Evolutionary conservation across 2,329 filamentous ascomycete genomes (phyloP).

Genomic region (Diaporthe vexans): DNA sequence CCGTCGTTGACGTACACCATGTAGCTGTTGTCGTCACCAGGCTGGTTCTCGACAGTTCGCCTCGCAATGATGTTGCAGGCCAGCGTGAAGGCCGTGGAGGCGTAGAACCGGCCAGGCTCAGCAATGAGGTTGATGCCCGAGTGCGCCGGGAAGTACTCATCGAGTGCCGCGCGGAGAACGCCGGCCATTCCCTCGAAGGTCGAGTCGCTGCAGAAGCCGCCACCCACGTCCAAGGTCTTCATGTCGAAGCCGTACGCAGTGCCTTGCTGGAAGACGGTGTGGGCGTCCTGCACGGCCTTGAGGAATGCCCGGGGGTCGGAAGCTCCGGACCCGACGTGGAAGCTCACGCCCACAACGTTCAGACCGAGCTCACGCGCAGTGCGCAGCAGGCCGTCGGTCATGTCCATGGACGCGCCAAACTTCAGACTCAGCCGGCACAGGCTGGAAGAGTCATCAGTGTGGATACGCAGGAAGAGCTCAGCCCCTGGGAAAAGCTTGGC

Average conservation of each 20-base stretch:
- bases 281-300: constrained; percentile 91
- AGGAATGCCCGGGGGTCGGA: constrained; percentile 93
- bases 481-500: constrained; percentile 91
- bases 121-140: constrained; percentile 86
- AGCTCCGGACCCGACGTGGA: constrained; percentile 97
- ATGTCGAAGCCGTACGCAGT: constrained; percentile 81
- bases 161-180: constrained; percentile 83
- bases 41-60: constrained; percentile 84
- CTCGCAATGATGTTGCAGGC: constrained; percentile 97
- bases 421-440: constrained; percentile 97
- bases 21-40: constrained; percentile 75
- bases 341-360: constrained; percentile 95
- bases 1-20: constrained; percentile 99
- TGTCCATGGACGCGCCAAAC: constrained; percentile 92
- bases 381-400: constrained; percentile 81
- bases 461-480: constrained; percentile 93
- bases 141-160: constrained; percentile 86
- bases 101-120: constrained; percentile 97
- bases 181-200: constrained; percentile 92
- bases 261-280: constrained; percentile 89
- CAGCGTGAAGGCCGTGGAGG: constrained; percentile 91
- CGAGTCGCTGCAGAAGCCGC: constrained; percentile 86
- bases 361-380: constrained; percentile 86
- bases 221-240: constrained; percentile 92
- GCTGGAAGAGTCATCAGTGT: constrained; percentile 95